Conservation (phyloP, 345 rosid genomes). For the Eucalyptus erythrocorys region DNA sequence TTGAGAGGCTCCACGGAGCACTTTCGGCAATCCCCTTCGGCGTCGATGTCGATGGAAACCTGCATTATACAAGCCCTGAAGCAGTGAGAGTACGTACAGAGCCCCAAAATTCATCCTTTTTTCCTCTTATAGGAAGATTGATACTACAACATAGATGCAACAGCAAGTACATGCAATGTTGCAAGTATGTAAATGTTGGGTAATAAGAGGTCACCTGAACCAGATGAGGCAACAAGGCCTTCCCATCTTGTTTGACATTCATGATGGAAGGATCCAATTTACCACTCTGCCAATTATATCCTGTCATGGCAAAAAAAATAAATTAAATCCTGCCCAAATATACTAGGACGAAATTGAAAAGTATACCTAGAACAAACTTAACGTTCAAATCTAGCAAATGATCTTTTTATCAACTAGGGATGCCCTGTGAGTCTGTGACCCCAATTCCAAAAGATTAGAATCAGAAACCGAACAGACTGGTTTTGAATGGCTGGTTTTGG, state of each 20-base stretch:
- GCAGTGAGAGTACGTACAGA: not conserved
- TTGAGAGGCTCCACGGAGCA: constrained; percentile 39
- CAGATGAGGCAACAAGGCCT: constrained; percentile 47
- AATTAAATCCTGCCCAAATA: not conserved
- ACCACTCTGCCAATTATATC: constrained; percentile 71
- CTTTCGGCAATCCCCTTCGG: constrained; percentile 24
- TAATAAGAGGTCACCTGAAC: constrained; percentile 27
- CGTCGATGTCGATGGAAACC: constrained; percentile 48
- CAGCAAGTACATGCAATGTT: not conserved
- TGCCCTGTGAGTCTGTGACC: not conserved
- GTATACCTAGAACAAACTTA: not conserved
- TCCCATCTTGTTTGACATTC: constrained; percentile 30
- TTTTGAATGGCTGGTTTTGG: not conserved
- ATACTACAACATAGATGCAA: not conserved
- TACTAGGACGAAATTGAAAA: not conserved
- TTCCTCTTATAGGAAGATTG: not conserved
- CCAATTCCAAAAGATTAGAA: not conserved
- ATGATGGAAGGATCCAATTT: constrained; percentile 69
- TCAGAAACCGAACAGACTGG: accelerated
- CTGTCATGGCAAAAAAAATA: constrained; percentile 5
- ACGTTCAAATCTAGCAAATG: not conserved
- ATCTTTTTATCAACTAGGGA: not conserved
- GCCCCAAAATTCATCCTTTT: not conserved
- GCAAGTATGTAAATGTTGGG: not conserved
- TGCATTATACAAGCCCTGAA: not conserved